Evolutionary conservation across 2,329 filamentous ascomycete species (phyloP), one percentile per base, ranked within the genome.

Genomic region (Botrytis fabae): DNA sequence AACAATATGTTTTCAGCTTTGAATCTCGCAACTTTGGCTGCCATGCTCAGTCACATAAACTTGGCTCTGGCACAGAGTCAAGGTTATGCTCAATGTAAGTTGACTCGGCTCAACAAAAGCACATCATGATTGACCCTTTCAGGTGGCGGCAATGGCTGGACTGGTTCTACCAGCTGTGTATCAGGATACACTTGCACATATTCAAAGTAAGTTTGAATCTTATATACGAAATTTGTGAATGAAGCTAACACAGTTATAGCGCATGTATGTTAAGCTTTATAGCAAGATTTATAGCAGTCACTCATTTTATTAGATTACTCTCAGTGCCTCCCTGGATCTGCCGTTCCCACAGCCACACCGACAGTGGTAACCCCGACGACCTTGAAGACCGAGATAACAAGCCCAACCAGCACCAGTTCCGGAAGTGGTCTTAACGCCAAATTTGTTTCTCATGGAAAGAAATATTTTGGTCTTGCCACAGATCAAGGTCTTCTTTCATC

Each of bases 381-480:
- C 8, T 68, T 65, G 28, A 70, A 65, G 16, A 40, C 71, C 20
- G 54, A 32, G 71, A 35, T 22, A 20, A 20, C 54, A n/a, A 65
- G 38, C 9, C n/a, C 71, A 74, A 60, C 44, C 4, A 59, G 65
- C 32, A 76, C 74, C 22, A 75, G 74, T 25, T 71, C 83, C 72
- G 87, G 86, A 81, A 83, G 83, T 71, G 87, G 86, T 81, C 83
- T 91, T 75, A 85, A 90, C 79, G 79, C 80, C 71, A 83, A 86
- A 38, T 87, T 91, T 82, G 87, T 87, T 79, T 85, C 86, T 73
- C 86, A 88, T 77, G 90, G 90, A 75, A 92, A 92, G 83, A 84
- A 87, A 75, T 93, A 92, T 82, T 88, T 87, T 72, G 91, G 91
- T 75, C 86, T 85, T 22, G 85, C 83, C 71, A 84, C 86, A 2